These are phyloP conservation scores for Lumnitzera littorea DNA, from an alignment of 345 rosid species.

Conservation along the genomic window DNA sequence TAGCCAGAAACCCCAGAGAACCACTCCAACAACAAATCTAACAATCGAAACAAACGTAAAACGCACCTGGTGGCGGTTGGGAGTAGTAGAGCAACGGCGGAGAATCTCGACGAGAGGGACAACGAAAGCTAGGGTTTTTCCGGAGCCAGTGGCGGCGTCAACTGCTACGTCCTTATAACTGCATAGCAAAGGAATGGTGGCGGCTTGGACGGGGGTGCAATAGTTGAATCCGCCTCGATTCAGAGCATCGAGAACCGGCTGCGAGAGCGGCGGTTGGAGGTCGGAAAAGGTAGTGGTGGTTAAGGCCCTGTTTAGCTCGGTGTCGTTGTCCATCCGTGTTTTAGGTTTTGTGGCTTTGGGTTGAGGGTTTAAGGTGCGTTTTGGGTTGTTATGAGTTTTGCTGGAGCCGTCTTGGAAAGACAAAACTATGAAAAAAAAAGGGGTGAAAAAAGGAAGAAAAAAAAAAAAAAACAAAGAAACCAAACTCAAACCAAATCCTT, in stretches of 20 bases:
- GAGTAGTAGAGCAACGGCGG: conserved; percentile 56
- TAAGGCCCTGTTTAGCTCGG: conserved; percentile 53
- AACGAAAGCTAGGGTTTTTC: conserved; percentile 85
- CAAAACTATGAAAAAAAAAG: too few species aligned
- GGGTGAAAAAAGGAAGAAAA: too few species aligned
- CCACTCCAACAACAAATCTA: neutral
- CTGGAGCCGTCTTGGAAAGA: too few species aligned
- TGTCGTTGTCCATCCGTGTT: neutral
- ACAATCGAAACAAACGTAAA: neutral
- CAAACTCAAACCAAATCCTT: too few species aligned
- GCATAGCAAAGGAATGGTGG: conserved; percentile 81
- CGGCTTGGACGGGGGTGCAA: conserved; percentile 94
- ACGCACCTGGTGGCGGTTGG: conserved; percentile 65
- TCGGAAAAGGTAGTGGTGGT: conserved; percentile 74
- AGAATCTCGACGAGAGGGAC: conserved; percentile 74
- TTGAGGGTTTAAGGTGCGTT: too few species aligned
- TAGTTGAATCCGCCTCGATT: conserved; percentile 46
- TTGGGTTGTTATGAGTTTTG: too few species aligned
- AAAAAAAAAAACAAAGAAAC: too few species aligned
- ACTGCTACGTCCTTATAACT: conserved; percentile 83
- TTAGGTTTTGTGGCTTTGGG: too few species aligned
- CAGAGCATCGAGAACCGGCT: conserved; percentile 51
- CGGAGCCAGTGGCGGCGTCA: conserved; percentile 95
- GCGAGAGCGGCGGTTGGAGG: conserved; percentile 60
- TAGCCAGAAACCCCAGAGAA: too few species aligned